phyloP scores from a whole-genome alignment of 768 basidiomycete species.

The Hysterangium stoloniferum region DNA sequence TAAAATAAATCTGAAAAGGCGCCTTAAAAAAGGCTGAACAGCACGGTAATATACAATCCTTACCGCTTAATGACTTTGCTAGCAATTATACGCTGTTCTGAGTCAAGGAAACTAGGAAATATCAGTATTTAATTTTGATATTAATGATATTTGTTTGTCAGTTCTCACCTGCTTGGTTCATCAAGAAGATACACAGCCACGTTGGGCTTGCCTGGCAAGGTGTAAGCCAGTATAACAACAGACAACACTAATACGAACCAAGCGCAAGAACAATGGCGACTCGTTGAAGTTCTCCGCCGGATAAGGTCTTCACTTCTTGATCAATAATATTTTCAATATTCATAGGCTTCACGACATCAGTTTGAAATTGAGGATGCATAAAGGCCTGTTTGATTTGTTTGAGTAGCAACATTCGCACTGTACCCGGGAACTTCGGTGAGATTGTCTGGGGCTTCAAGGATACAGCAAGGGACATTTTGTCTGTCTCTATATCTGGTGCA shows the following conservation, averaged over 20 bases:
- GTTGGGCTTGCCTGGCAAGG: conserved; percentile 54
- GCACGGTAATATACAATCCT: conserved; percentile 15
- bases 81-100: conserved; percentile 98
- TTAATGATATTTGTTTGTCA: too few species aligned
- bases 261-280: conserved; percentile 94
- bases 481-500: conserved; percentile 75
- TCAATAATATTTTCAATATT: conserved; percentile 90
- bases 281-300: conserved; percentile 96
- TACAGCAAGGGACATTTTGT: conserved; percentile 76
- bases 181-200: conserved; percentile 91
- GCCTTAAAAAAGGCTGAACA: conserved; percentile 7
- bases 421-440: conserved; percentile 94
- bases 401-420: conserved; percentile 89
- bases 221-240: background rate
- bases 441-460: conserved; percentile 98
- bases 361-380: conserved; percentile 99
- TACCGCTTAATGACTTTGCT: conserved; percentile 96
- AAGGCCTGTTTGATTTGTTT: conserved; percentile 93
- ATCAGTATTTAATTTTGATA: too few species aligned
- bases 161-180: conserved; percentile 73
- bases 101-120: conserved; percentile 76
- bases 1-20: conserved; percentile 81
- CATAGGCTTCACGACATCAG: conserved; percentile 98
- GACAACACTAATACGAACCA: conserved; percentile 33
- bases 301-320: conserved; percentile 96